Base-by-base conservation (phyloP, 2,329 filamentous ascomycete species). In the Stemphylium vesicarium region DNA sequence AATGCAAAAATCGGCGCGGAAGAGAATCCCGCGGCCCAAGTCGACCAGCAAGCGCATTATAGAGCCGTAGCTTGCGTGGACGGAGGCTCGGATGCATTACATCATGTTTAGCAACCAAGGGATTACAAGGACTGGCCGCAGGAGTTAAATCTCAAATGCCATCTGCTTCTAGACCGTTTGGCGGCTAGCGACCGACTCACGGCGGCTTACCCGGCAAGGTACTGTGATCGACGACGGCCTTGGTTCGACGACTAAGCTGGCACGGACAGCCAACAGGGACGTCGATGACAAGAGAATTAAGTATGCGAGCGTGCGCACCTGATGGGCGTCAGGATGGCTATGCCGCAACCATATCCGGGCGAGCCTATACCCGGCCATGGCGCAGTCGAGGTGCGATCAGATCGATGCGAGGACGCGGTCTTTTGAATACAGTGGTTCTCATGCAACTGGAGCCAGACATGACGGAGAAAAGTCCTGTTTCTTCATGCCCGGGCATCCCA, bases 191-290 rank as follows among this genome's bases (percentile, higher is more conserved):
- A 51, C 53, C 68, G 59, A 57, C 50, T 62, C 42, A 29, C 31
- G 42, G 42, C 69, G 70, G 70, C 56, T 57, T 62, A 18, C 51
- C 66, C 65, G 68, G 68, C 69, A 66, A 55, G 57, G 51, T 49
- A 39, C 50, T 52, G 51, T 43, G 57, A 59, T 62, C 56, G 54
- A 53, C 48, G 50, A 58, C 55, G 54, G 54, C 59, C 50, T 46
- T 52, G 32, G 32, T 50, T 18, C 39, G 15, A 24, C 38, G 16
- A 24, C 20, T 40, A 36, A 39, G 53, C 56, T 39, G 36, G 43
- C 40, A 50, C 54, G 39, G 49, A 60, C 35, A 39, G 18, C 11
- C 47, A 33, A 37, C 32, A 37, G 35, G 39, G 37, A 36, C 48
- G 50, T 50, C 38, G 43, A 53, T 37, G 47, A 29, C 54, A 40